phyloP scores from a whole-genome alignment of 2,329 filamentous ascomycete species.

The Eurotiales sp. region DNA sequence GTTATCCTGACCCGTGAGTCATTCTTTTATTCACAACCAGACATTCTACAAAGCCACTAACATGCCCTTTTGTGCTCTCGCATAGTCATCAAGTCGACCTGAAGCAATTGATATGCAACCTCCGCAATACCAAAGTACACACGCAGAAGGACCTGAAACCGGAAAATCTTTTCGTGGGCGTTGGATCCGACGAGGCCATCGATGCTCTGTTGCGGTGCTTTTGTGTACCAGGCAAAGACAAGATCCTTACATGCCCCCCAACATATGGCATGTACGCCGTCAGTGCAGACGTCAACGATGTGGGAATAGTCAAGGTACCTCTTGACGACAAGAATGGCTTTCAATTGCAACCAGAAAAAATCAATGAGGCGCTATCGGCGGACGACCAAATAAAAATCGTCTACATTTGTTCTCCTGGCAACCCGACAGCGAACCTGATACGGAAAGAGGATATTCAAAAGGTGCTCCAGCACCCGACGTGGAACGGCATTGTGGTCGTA shows the following conservation, averaged over 20 bases:
- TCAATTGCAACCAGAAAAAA: conserved; percentile 65
- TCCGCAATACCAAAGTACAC: conserved; percentile 80
- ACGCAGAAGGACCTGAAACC: conserved; percentile 69
- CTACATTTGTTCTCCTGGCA: conserved; percentile 92
- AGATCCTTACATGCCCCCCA: conserved; percentile 89
- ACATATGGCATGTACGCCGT: conserved; percentile 99
- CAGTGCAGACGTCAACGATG: conserved; percentile 89
- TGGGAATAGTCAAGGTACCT: conserved; percentile 81
- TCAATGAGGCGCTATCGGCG: conserved; percentile 62
- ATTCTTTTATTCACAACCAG: background rate
- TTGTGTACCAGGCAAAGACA: conserved; percentile 80
- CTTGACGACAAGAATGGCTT: conserved; percentile 70
- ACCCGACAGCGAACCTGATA: conserved; percentile 81
- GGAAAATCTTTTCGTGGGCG: conserved; percentile 87
- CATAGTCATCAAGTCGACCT: conserved; percentile 75
- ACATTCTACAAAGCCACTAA: background rate
- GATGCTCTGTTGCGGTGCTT: conserved; percentile 92
- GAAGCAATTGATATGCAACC: conserved; percentile 79
- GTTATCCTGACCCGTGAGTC: conserved; percentile 80
- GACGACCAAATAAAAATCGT: conserved; percentile 73
- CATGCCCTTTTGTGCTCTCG: background rate
- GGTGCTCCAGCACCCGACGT: conserved; percentile 79
- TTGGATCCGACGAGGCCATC: conserved; percentile 95
- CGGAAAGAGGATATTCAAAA: conserved; percentile 68
- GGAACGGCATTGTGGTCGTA: conserved; percentile 90